Base-by-base conservation (phyloP, 2,329 filamentous ascomycete species). In the Phoma sp. region DNA sequence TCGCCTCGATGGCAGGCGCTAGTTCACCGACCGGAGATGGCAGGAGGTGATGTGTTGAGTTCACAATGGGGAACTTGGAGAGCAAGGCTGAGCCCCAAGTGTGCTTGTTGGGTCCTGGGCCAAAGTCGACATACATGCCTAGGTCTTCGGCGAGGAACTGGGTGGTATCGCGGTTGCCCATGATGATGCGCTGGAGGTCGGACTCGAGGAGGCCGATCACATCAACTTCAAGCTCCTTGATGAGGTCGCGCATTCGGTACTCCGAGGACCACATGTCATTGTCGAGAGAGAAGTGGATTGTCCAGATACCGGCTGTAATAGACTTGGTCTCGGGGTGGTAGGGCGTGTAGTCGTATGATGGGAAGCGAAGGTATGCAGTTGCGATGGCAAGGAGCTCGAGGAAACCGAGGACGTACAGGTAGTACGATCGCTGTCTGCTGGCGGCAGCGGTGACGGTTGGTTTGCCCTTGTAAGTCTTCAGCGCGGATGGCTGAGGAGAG, bases 251-350 rank as follows among this genome's bases (percentile, higher is more conserved):
- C 87, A 96, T 96, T 59, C 95, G 92, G 66, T 90, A 87, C 76
- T 99, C 95, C 0, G 93, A 96, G 9, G 91, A 93, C 92, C 92
- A 98, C 93, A 98, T 97, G 74, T 97, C 90, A 67, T 99, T 98
- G 78, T 99, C 95, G 17, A 99, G 86, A 12, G 91, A 93, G 75
- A 99, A 99, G 78, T 99, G 95, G 50, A 98, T 93, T 0, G 95
- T 99, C 95, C 95, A 99, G 74, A 99, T 98, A 64, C 95, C 95
- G 1, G 92, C 92, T 0, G 96, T 98, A 54, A 97, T 83, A 47
- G 96, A 79, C 64, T 95, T 95, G 59, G 93, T 89, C 47, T 96
- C 87, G 30, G 86, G 84, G 72, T 99, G 93, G 75, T 98, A 93
- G 0, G 95, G 91, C 50, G 85, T 86, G 79, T 97, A 96, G 77